Percentiles rank a stretch among this genome's conserved stretches.
phyloP scores from a whole-genome alignment of 1,139 yeast genomes.

The Candida sp. region DNA sequence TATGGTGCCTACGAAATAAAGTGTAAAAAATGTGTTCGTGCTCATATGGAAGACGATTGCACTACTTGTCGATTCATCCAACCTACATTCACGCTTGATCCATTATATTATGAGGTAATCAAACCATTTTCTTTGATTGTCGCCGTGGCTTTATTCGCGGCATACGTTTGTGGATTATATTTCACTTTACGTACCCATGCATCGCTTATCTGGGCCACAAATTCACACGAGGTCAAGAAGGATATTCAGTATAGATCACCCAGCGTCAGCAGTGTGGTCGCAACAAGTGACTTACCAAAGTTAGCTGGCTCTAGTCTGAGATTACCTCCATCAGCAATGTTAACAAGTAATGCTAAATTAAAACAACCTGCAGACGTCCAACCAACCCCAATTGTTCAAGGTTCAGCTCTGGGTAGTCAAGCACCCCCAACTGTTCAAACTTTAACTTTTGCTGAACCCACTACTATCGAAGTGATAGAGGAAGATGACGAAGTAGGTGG shows the following conservation, averaged over 20 bases:
- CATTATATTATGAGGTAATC: constrained; percentile 61
- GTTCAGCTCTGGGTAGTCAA: not conserved
- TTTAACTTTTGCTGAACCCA: not conserved
- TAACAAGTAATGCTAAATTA: constrained; percentile 17
- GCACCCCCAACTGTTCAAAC: not conserved
- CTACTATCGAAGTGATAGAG: constrained; percentile 7
- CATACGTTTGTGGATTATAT: constrained; percentile 88
- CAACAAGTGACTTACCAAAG: constrained; percentile 9
- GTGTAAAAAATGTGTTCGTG: constrained; percentile 50
- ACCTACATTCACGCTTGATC: constrained; percentile 64
- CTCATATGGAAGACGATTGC: constrained; percentile 38
- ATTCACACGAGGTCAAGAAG: constrained; percentile 32
- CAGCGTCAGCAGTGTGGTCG: constrained; percentile 29
- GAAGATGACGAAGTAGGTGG: constrained; percentile 51
- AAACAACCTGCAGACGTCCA: constrained; percentile 5
- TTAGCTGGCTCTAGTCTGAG: not conserved
- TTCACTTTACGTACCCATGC: constrained; percentile 97
- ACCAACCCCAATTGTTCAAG: constrained; percentile 1
- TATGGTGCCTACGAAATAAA: constrained; percentile 84
- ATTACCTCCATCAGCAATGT: constrained; percentile 8
- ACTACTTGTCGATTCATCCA: constrained; percentile 77
- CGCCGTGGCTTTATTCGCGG: constrained; percentile 74
- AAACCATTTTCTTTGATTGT: constrained; percentile 83
- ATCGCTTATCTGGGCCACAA: constrained; percentile 87
- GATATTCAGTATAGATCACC: constrained; percentile 28